Base-by-base conservation (phyloP, 2,329 filamentous ascomycete genomes). In the Pestalotiopsis sp. region DNA sequence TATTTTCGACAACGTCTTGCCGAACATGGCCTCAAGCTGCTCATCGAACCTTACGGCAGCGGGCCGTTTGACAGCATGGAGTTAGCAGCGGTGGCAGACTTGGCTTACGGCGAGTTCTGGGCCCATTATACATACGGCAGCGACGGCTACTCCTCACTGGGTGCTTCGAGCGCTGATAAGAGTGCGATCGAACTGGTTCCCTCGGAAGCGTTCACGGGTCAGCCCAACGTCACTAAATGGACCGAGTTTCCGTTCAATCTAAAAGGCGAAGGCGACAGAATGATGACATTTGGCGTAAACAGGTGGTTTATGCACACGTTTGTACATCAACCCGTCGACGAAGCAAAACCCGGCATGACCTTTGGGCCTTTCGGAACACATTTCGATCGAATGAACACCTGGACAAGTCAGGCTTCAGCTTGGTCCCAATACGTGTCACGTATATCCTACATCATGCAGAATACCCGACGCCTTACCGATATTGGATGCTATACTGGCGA, bases 41-140 rank as follows among this genome's bases (percentile, higher is more conserved):
- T 60, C 2, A 31, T 60, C 2, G 57, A 60, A 20, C 57, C 57
- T 6, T 60, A 60, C 27, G 57, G 57, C 25, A 23, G 4, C 27
- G 57, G 57, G 25, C 57, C 57, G 3, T 60, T 60, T 12, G 57
- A 60, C 25, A 31, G 57, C n/a, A 60, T 60, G 57, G 57, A 60
- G 4, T 14, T 60, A 5, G 57, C 57, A 6, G 27, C 17, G 5
- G 14, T 6, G 3, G 57, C 27, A 23, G 20, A 23, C 14, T 23
- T 11, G 13, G 57, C 57, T 17, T 60, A 60, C 27, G 27, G 57
- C 13, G 57, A 60, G 27, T 60, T 25, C 23, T 60, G 57, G n/a
- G 57, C 57, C 3, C 57, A 60, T 60, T 14, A 60, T 31, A 60
- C 20, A 2, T 60, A 60, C 12, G 57, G 57, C 27, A 25, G 20